A percentile compares a stretch with the other conserved stretches of the same genome.
Conservation (phyloP, 2,329 filamentous ascomycete genomes). For the Ambrosiella cleistominuta region DNA sequence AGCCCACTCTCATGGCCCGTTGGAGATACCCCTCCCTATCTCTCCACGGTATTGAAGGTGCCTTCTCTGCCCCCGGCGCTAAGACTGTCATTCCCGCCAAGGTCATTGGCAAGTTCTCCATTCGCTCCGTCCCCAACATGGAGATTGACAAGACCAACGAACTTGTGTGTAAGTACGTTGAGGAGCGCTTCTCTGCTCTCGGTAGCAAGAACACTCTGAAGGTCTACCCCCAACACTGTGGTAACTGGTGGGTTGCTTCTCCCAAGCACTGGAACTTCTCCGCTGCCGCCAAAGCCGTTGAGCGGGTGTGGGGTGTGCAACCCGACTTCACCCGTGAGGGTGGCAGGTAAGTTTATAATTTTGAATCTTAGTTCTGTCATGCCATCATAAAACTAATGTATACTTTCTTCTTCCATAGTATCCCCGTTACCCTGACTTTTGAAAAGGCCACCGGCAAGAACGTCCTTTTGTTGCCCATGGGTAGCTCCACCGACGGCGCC, state of each 20-base stretch:
- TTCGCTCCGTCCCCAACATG: conserved; percentile 95
- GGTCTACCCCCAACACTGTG: conserved; percentile 67
- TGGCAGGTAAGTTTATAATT: conserved; percentile 44
- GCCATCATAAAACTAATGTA: background rate
- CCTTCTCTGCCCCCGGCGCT: conserved; percentile 79
- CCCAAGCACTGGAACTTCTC: conserved; percentile 99
- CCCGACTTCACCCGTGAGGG: conserved; percentile 94
- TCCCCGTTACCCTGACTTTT: conserved; percentile 91
- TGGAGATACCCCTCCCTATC: conserved; percentile 93
- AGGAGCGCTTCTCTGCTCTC: conserved; percentile 71
- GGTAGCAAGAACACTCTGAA: conserved; percentile 83
- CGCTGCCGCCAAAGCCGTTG: conserved; percentile 85
- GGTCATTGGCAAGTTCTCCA: conserved; percentile 95
- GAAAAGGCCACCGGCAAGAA: conserved; percentile 98
- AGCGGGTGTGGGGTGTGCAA: conserved; percentile 82
- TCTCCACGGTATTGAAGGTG: conserved; percentile 86
- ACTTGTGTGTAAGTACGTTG: conserved; percentile 66
- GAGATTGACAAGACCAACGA: conserved; percentile 77
- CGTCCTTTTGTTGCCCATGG: conserved; percentile 88
- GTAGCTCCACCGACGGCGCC: conserved; percentile 85
- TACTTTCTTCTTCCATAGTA: conserved; percentile 33
- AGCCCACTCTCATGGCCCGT: conserved; percentile 81
- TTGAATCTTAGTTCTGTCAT: background rate
- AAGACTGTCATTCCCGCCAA: conserved; percentile 99
- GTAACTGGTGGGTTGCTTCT: conserved; percentile 97